Evolutionary conservation across 164 flowering plant species (phyloP), one percentile per base, ranked within the genome.

Genomic region (Cinnamomum micranthum): DNA sequence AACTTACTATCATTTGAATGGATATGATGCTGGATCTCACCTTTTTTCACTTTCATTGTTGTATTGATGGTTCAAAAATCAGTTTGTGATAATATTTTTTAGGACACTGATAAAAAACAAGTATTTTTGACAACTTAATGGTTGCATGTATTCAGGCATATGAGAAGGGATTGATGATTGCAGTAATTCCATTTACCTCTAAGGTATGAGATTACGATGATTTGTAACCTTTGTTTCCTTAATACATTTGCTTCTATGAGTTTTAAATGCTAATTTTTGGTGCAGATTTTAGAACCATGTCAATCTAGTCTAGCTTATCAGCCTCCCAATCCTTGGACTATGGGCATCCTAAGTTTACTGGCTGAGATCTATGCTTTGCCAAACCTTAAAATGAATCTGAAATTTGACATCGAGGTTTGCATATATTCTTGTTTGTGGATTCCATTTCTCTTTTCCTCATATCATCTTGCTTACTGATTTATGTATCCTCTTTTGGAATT

Each of bases 281-380:
- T 72, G 77, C 82, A 93, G 97, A 82, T 92, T 75, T 75, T 94
- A 75, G 97, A 94, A 78, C 90, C 99, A 33, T 96, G 99, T 84
- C 92, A 88, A 73, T 85, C 71, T 76, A 96, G 99, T 84, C 74
- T 89, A 47, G 99, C 94, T 28, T 96, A 92, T 83, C 91, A 86
- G 77, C 99, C 98, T 75, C 98, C 99, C 9, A 94, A 96, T 82
- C 98, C 99, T 12, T 96, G 99, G 99, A 96, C 97, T 11, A 91
- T 92, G 97, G 98, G 88, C 65, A 91, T 96, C 79, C 91, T 96
- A 55, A 89, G 91, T 74, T 81, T 96, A 76, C 94, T 96, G 58
- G 87, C 89, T 50, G 99, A 96, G 85, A 96, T 96, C 55, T 92
- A 96, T 87, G 89, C 89, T 33, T 81, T 96, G 87, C 98, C 98